These are phyloP conservation scores for Cordyceps tenuipes DNA, from an alignment of 2,329 filamentous ascomycete species.

Conservation along the genomic window DNA sequence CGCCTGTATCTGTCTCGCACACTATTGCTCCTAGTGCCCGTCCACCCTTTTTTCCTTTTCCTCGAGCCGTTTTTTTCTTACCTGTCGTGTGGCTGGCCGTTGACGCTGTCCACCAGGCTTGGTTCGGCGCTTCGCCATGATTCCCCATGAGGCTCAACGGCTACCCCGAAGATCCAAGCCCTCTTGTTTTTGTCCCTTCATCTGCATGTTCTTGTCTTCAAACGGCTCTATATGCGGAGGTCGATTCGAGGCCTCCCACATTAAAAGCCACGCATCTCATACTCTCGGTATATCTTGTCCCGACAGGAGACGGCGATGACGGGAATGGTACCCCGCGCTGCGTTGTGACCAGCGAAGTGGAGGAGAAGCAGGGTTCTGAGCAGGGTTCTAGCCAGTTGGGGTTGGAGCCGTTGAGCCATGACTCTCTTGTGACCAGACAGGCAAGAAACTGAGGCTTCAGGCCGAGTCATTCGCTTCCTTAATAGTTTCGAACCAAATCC, in stretches of 20 bases:
- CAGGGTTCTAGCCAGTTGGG: not conserved
- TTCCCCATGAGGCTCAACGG: not conserved
- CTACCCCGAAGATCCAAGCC: not conserved
- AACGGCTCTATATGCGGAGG: not conserved
- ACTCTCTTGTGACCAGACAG: not conserved
- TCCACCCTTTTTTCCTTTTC: not conserved
- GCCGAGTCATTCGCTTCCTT: not conserved
- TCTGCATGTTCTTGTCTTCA: not conserved
- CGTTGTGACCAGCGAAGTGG: not conserved
- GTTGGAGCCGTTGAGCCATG: not conserved
- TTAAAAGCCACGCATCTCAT: too few species aligned
- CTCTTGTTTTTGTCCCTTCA: not conserved
- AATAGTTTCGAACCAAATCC: not conserved
- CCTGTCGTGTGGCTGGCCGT: too few species aligned
- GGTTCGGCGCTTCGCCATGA: too few species aligned
- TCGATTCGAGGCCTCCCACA: too few species aligned
- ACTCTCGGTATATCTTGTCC: not conserved
- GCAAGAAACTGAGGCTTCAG: not conserved
- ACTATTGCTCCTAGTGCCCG: conserved; percentile 1
- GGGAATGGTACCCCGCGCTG: not conserved
- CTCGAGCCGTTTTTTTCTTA: not conserved
- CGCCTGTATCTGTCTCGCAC: not conserved
- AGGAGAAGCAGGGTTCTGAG: not conserved
- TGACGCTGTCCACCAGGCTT: too few species aligned
- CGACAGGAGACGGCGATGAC: not conserved